These are phyloP conservation scores for Exidia glandulosa DNA, from an alignment of 768 basidiomycete genomes.

Conservation along the genomic window DNA sequence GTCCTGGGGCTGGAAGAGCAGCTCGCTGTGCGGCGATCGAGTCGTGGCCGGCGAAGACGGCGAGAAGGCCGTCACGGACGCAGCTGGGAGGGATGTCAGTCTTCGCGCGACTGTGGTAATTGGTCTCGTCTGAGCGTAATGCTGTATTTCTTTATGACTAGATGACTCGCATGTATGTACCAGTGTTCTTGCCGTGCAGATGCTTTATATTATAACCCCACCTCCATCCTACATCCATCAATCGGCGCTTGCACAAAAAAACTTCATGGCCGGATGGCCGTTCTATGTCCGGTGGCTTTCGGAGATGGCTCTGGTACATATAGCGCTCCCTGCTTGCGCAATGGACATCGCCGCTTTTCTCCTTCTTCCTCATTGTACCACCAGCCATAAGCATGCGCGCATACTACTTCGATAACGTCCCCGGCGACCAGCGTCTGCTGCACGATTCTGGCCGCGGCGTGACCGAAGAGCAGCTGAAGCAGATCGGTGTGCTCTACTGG, in stretches of 20 bases:
- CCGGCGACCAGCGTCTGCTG: constrained; percentile 70
- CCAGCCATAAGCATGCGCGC: no score
- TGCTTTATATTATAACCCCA: no score
- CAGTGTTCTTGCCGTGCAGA: no score
- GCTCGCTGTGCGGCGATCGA: constrained; percentile 35
- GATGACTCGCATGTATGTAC: not conserved
- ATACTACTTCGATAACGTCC: constrained; percentile 63
- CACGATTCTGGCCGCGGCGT: constrained; percentile 57
- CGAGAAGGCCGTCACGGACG: constrained; percentile 13
- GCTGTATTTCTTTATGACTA: no score
- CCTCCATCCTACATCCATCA: no score
- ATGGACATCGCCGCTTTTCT: no score
- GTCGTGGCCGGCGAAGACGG: constrained; percentile 5
- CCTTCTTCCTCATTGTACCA: no score
- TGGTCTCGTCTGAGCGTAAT: constrained; percentile 49
- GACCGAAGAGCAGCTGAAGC: constrained; percentile 30
- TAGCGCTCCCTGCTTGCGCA: no score
- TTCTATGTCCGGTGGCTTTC: no score
- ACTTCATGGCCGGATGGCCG: no score
- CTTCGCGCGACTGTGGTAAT: constrained; percentile 71
- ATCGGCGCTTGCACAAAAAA: no score
- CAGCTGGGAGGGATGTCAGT: constrained; percentile 40
- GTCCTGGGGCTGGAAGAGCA: constrained; percentile 90
- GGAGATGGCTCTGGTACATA: no score
- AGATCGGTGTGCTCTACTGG: constrained; percentile 59